Percentiles rank a stretch among this genome's conserved stretches.
Evolutionary conservation across 1,284 basidiomycete genomes (phyloP).

Genomic region (Fomitopsis schrenkii): DNA sequence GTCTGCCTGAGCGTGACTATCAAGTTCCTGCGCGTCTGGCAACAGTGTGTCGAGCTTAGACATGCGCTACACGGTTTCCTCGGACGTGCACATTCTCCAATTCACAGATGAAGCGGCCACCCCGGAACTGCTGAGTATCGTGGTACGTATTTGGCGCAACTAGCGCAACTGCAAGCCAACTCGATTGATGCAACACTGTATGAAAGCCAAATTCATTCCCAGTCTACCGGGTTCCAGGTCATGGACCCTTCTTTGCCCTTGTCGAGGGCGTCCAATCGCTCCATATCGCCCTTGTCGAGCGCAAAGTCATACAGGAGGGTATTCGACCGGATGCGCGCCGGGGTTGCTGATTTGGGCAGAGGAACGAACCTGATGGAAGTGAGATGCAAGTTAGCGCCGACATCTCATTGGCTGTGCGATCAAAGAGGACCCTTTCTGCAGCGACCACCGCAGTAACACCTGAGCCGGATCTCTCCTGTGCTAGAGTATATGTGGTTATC

Average conservation of each 20-base stretch:
- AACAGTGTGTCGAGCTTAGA: too few species aligned
- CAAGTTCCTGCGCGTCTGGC: too few species aligned
- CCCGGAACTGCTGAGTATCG: too few species aligned
- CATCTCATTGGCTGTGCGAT: neutral
- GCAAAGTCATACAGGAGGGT: conserved; percentile 51
- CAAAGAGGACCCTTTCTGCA: conserved; percentile 45
- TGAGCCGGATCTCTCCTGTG: conserved; percentile 51
- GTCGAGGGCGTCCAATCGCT: conserved; percentile 43
- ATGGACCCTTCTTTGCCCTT: conserved; percentile 41
- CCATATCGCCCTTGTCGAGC: conserved; percentile 47
- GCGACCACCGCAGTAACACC: conserved; percentile 67
- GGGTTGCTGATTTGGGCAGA: conserved; percentile 52
- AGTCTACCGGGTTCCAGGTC: conserved; percentile 50
- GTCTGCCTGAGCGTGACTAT: too few species aligned
- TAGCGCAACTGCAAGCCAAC: too few species aligned
- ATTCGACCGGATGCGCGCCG: conserved; percentile 50
- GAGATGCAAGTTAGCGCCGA: neutral
- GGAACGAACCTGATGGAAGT: conserved; percentile 38
- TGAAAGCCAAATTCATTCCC: conserved; percentile 9
- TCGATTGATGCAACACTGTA: too few species aligned
- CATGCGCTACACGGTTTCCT: too few species aligned
- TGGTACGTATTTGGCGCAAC: too few species aligned
- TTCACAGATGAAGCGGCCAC: too few species aligned
- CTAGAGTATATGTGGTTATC: conserved; percentile 12
- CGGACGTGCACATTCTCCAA: too few species aligned